Conservation (phyloP, 495 filamentous ascomycete species). For the Trichoderma virens region DNA sequence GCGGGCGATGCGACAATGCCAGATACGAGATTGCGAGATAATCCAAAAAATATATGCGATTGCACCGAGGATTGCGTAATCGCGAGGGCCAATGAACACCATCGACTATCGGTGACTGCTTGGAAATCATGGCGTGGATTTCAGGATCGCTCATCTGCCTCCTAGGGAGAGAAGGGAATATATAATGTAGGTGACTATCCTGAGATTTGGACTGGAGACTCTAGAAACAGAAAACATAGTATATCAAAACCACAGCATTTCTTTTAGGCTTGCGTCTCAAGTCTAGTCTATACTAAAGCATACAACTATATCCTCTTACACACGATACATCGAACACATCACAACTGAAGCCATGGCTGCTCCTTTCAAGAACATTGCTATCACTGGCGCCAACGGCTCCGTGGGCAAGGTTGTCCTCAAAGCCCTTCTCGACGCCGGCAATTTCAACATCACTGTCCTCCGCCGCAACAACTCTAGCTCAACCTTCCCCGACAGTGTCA, state of each 20-base stretch:
- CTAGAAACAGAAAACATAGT: too few species aligned
- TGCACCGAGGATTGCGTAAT: background rate
- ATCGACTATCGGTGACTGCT: background rate
- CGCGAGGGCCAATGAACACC: background rate
- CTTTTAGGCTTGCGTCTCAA: too few species aligned
- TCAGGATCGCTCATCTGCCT: background rate
- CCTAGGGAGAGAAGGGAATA: background rate
- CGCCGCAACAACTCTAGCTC: conserved; percentile 31
- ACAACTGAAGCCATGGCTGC: too few species aligned
- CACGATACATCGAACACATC: too few species aligned
- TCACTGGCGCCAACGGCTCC: conserved; percentile 33
- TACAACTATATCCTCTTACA: too few species aligned
- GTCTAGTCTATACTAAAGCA: too few species aligned
- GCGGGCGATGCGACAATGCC: too few species aligned
- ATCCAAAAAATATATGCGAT: background rate
- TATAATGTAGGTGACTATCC: too few species aligned
- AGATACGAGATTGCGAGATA: background rate
- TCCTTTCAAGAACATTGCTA: conserved; percentile 27
- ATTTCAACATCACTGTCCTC: conserved; percentile 79
- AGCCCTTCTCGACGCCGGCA: conserved; percentile 75
- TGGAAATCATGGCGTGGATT: background rate
- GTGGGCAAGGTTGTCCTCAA: conserved; percentile 44
- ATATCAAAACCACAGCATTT: too few species aligned
- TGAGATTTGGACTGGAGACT: too few species aligned
- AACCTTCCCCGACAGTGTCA: conserved; percentile 25